Evolutionary conservation across 2,329 filamentous ascomycete genomes (phyloP).

Genomic region (Hirsutella thompsonii): DNA sequence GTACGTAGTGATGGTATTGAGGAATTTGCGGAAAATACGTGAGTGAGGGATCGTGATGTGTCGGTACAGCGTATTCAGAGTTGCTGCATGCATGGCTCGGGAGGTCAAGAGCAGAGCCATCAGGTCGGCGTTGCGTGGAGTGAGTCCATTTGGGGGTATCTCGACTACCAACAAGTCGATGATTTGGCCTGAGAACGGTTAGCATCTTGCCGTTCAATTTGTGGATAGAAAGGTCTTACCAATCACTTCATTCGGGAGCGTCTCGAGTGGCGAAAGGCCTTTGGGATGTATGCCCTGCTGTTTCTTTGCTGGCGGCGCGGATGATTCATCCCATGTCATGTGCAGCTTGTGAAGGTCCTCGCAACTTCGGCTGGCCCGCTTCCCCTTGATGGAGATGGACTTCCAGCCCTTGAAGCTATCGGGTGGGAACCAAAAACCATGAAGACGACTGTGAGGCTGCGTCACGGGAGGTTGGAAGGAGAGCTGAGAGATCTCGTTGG

Average conservation of each 20-base stretch:
- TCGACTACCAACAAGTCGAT: conserved; percentile 64
- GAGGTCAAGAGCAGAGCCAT: conserved; percentile 67
- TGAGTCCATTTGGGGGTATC: conserved; percentile 57
- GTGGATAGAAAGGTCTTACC: conserved; percentile 34
- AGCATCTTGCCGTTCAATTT: not conserved
- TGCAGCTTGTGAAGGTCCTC: conserved; percentile 44
- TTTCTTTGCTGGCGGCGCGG: conserved; percentile 19
- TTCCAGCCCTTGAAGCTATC: conserved; percentile 51
- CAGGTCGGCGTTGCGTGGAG: conserved; percentile 65
- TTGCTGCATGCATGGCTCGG: conserved; percentile 59
- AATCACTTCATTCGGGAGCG: conserved; percentile 56
- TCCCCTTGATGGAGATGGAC: conserved; percentile 45
- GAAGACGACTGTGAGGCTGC: conserved; percentile 40
- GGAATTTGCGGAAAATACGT: conserved; percentile 69
- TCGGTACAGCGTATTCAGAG: conserved; percentile 61
- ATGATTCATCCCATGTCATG: conserved; percentile 38
- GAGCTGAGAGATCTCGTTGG: conserved; percentile 26
- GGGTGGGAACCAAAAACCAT: conserved; percentile 45
- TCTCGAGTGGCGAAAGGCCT: conserved; percentile 50
- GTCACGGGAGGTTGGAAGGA: conserved; percentile 40
- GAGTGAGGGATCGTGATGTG: conserved; percentile 77
- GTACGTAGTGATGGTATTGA: conserved; percentile 54
- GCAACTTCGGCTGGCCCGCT: conserved; percentile 46
- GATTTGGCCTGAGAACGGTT: conserved; percentile 43
- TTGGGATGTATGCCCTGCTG: conserved; percentile 17